Percentiles rank a stretch among this genome's conserved stretches.
Conservation (phyloP, 768 basidiomycete species). For the Tricholoma saponaceum region DNA sequence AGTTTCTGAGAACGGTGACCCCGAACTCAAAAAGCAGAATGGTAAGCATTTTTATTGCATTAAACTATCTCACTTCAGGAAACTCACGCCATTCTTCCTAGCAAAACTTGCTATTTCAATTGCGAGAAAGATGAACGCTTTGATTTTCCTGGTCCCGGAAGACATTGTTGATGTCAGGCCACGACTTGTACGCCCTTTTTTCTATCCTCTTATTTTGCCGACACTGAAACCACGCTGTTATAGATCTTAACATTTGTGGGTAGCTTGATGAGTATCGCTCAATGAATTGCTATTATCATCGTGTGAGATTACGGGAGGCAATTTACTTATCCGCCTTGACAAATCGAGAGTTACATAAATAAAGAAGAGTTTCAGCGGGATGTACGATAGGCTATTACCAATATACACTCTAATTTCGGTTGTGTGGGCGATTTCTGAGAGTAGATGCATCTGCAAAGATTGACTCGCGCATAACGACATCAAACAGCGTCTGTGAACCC, state of each 20-base stretch:
- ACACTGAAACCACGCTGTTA: background rate
- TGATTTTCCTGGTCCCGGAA: conserved; percentile 96
- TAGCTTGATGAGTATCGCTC: conserved; percentile 78
- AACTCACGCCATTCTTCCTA: conserved; percentile 25
- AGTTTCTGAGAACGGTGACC: conserved; percentile 57
- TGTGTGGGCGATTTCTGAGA: too few species aligned
- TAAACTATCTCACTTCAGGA: background rate
- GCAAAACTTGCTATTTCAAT: conserved; percentile 98
- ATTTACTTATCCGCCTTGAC: background rate
- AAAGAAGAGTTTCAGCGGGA: background rate
- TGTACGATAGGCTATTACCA: background rate
- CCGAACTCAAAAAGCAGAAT: conserved; percentile 90
- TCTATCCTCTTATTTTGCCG: background rate
- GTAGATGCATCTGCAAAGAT: too few species aligned
- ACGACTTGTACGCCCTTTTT: conserved; percentile 60
- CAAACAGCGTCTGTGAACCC: too few species aligned
- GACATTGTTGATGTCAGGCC: conserved; percentile 95
- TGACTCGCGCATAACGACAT: too few species aligned
- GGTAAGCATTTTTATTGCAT: conserved; percentile 47
- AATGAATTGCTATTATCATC: conserved; percentile 14
- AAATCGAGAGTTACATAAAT: background rate
- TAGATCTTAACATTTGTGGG: conserved; percentile 96
- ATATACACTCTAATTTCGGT: background rate
- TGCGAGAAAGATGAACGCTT: conserved; percentile 93
- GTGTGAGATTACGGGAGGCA: background rate